A percentile compares a stretch with the other conserved stretches of the same genome.
Conservation (phyloP, 2,329 filamentous ascomycete genomes). For the Epichloe bromicola region DNA sequence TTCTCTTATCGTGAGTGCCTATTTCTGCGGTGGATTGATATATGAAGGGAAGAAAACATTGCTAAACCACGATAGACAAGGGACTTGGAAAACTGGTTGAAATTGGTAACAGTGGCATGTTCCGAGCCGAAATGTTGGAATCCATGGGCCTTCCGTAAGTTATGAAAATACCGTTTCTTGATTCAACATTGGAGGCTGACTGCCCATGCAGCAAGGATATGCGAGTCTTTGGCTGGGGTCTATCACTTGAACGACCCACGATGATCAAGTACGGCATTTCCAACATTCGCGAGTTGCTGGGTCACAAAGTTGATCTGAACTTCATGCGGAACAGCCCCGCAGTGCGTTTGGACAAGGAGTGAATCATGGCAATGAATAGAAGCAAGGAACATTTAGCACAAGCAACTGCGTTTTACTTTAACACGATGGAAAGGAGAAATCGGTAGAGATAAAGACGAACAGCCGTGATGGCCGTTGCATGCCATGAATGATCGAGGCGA, state of each 20-base stretch:
- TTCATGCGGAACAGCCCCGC: conserved; percentile 90
- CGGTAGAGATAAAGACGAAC: neutral
- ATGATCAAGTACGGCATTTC: conserved; percentile 92
- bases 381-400: neutral
- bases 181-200: neutral
- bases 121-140: conserved; percentile 94
- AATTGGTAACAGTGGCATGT: conserved; percentile 98
- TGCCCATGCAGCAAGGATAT: conserved; percentile 48
- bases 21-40: neutral
- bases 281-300: conserved; percentile 85
- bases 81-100: conserved; percentile 86
- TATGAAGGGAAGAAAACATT: neutral
- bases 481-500: neutral
- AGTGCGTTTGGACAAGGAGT: conserved; percentile 78
- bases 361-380: conserved; percentile 12
- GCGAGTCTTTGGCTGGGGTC: conserved; percentile 86
- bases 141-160: conserved; percentile 68
- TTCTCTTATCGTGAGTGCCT: conserved; percentile 58
- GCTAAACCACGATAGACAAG: conserved; percentile 33
- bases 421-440: neutral
- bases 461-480: neutral
- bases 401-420: neutral
- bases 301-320: conserved; percentile 87
- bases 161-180: neutral
- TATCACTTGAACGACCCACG: conserved; percentile 84